Evolutionary conservation across 345 rosid genomes (phyloP).

Genomic region (Eucalyptus polyanthemos): DNA sequence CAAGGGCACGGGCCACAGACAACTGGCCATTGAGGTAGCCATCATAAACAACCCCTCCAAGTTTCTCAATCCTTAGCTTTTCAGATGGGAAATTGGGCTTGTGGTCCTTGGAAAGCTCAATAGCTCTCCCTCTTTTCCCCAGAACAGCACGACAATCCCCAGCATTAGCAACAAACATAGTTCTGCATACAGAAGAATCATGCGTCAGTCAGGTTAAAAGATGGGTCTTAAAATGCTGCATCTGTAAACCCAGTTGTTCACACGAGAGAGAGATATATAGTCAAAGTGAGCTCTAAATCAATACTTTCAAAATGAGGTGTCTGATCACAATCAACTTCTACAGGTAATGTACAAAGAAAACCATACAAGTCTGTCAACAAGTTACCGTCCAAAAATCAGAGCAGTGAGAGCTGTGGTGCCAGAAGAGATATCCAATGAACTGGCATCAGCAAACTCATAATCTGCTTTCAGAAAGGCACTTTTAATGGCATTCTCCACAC

Average conservation of each 20-base stretch:
- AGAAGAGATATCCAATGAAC: constrained; percentile 84
- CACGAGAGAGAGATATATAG: neutral
- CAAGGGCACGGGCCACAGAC: constrained; percentile 93
- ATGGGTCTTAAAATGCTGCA: neutral
- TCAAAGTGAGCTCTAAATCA: neutral
- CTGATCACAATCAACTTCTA: neutral
- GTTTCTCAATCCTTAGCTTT: constrained; percentile 71
- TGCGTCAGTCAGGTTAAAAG: neutral
- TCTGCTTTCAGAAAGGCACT: constrained; percentile 82
- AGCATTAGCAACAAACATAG: constrained; percentile 73
- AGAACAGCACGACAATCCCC: constrained; percentile 97
- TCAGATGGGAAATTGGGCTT: constrained; percentile 74
- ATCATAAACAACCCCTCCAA: constrained; percentile 89
- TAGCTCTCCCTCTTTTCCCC: constrained; percentile 85
- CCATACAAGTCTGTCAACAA: neutral
- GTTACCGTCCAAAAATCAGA: constrained; percentile 66
- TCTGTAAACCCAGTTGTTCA: neutral
- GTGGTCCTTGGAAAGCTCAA: constrained; percentile 92
- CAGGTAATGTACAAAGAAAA: neutral
- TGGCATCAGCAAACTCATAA: constrained; percentile 80
- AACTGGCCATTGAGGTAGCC: constrained; percentile 96
- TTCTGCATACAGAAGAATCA: constrained; percentile 22
- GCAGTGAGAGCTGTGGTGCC: constrained; percentile 93
- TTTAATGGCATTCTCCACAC: constrained; percentile 65
- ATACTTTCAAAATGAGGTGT: neutral